Evolutionary conservation across 2,329 filamentous ascomycete species (phyloP).

Genomic region (Tolypocladium ovalisporum): DNA sequence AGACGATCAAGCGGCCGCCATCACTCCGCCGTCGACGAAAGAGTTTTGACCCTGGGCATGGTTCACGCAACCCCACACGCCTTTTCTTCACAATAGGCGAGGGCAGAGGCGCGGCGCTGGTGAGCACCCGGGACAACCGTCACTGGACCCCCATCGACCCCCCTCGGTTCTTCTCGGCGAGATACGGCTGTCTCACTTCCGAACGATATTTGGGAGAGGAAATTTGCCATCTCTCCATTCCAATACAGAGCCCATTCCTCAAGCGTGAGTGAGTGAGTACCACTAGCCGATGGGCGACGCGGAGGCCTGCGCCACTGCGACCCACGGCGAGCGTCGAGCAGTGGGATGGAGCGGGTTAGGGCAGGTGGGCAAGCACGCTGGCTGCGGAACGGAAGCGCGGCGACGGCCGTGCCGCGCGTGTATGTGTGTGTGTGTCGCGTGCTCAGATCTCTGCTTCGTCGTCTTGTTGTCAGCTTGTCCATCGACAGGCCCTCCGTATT

Average conservation of each 20-base stretch:
- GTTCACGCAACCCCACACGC: neutral
- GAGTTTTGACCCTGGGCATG: neutral
- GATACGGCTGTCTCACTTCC: conserved; percentile 17
- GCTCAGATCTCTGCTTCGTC: neutral
- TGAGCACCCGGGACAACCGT: neutral
- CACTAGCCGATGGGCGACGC: neutral
- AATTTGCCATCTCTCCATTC: conserved; percentile 12
- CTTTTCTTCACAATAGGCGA: neutral
- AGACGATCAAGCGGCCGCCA: neutral
- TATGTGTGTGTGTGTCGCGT: neutral
- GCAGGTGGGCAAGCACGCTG: neutral
- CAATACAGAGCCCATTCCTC: conserved; percentile 5
- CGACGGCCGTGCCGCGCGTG: neutral
- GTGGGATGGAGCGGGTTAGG: neutral
- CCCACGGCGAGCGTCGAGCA: neutral
- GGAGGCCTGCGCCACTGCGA: neutral
- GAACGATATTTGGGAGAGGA: conserved; percentile 11
- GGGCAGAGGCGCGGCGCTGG: neutral
- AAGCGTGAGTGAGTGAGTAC: neutral
- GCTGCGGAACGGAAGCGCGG: neutral
- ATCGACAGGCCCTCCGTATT: neutral
- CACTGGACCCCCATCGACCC: neutral
- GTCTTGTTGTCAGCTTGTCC: neutral
- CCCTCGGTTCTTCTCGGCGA: conserved; percentile 11
- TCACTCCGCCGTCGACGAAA: neutral